A percentile compares a stretch with the other conserved stretches of the same genome.
Evolutionary conservation across 2,329 filamentous ascomycete genomes (phyloP).

Genomic region (Drechslerella dactyloides): DNA sequence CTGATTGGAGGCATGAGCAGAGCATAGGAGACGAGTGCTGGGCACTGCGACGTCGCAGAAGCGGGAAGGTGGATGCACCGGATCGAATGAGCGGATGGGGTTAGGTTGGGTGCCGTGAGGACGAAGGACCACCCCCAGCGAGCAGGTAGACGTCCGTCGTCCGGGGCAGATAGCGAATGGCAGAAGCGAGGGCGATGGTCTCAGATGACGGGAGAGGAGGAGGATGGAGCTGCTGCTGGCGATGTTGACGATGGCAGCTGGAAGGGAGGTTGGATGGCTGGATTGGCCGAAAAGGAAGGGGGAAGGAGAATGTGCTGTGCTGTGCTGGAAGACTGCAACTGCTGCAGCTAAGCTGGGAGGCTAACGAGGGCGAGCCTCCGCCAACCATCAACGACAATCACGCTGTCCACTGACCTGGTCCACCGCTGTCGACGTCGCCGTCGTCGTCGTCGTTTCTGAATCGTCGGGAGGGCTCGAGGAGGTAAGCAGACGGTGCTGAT

Average conservation of each 20-base stretch:
- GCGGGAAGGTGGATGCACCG: conserved; percentile 44
- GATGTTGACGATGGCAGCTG: neutral
- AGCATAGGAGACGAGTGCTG: conserved; percentile 11
- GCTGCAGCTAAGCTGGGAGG: neutral
- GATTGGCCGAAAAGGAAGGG: neutral
- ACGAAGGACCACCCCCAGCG: conserved; percentile 59
- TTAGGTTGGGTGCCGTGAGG: conserved; percentile 54
- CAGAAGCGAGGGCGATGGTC: neutral
- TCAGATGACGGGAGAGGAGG: neutral
- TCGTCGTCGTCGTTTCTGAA: neutral
- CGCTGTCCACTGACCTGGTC: too few relatives aligned
- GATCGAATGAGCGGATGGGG: conserved; percentile 49
- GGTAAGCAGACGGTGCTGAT: neutral
- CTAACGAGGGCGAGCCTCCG: neutral
- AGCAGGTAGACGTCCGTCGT: conserved; percentile 4
- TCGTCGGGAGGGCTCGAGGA: neutral
- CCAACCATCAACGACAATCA: too few relatives aligned
- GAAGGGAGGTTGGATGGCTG: conserved; percentile 4
- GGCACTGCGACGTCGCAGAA: conserved; percentile 31
- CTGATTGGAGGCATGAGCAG: conserved; percentile 16
- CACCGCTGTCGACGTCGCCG: neutral
- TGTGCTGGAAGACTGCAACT: neutral
- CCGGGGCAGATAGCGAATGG: conserved; percentile 11
- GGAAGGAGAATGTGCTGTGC: conserved; percentile 4
- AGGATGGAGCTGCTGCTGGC: neutral